Conservation (phyloP, 179 eudicot genomes). For the Sideroxylon spinosum region DNA sequence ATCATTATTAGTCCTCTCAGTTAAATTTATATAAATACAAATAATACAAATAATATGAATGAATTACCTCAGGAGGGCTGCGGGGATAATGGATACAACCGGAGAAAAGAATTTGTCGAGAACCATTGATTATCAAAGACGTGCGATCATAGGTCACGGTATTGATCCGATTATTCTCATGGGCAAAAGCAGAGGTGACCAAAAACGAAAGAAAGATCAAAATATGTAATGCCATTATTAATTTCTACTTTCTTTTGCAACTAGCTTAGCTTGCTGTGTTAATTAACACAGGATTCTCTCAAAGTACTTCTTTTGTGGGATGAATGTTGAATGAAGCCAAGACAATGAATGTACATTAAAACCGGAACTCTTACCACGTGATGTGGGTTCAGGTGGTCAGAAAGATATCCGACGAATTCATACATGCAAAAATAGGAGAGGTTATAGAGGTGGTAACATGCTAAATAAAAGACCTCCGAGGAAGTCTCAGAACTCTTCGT, state of each 20-base stretch:
- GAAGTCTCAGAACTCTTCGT: background rate
- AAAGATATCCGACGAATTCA: too few relatives aligned
- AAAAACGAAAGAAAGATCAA: conserved; percentile 17
- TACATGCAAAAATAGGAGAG: too few relatives aligned
- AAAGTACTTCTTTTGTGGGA: too few relatives aligned
- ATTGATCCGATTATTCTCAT: background rate
- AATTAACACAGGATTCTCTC: too few relatives aligned
- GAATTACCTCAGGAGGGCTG: conserved; percentile 37
- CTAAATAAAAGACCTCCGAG: conserved; percentile 13
- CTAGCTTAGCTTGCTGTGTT: too few relatives aligned
- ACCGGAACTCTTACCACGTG: too few relatives aligned
- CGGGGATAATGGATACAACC: conserved; percentile 92
- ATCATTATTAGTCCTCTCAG: background rate
- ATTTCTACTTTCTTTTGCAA: too few relatives aligned
- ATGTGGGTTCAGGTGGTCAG: too few relatives aligned
- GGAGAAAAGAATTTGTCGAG: conserved; percentile 52
- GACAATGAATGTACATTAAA: too few relatives aligned
- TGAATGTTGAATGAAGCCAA: too few relatives aligned
- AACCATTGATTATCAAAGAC: conserved; percentile 59
- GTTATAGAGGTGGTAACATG: conserved; percentile 6
- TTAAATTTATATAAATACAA: background rate
- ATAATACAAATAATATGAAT: background rate
- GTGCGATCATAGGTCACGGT: conserved; percentile 56
- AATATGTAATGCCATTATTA: background rate
- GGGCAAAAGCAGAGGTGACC: conserved; percentile 4